Evolutionary conservation across 2,329 filamentous ascomycete species (phyloP).

Genomic region (Mycosphaerella sp.): DNA sequence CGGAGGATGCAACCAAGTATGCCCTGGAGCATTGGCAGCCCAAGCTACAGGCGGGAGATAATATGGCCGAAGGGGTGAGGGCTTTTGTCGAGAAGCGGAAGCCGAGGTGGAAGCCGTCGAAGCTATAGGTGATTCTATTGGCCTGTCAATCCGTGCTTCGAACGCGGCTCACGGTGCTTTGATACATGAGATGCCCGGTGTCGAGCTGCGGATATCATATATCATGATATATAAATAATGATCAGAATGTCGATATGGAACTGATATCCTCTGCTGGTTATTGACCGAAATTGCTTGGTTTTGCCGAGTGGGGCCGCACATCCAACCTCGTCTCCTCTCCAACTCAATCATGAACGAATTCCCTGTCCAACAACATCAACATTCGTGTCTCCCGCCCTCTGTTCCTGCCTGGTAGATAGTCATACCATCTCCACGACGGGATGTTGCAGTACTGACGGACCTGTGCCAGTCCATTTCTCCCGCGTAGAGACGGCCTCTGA

Average conservation of each 20-base stretch:
- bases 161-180: neutral
- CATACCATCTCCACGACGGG: no score
- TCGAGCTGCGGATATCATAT: neutral
- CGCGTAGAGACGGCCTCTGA: neutral
- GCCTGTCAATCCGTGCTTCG: neutral
- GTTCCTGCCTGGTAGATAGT: no score
- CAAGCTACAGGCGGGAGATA: constrained; percentile 58
- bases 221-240: no score
- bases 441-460: neutral
- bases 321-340: no score
- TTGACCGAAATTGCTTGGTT: no score
- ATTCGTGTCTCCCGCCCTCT: no score
- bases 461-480: neutral
- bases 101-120: constrained; percentile 22
- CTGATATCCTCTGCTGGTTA: no score
- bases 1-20: constrained; percentile 54
- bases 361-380: no score
- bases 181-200: neutral
- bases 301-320: no score
- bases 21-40: constrained; percentile 54
- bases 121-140: constrained; percentile 10
- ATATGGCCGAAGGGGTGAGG: constrained; percentile 65
- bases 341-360: no score
- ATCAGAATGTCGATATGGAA: no score
- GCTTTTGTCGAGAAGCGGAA: constrained; percentile 63